Evolutionary conservation across 176 grass and related monocot genomes (phyloP), one percentile per base, ranked within the genome.

Genomic region (Puya raimondii): DNA sequence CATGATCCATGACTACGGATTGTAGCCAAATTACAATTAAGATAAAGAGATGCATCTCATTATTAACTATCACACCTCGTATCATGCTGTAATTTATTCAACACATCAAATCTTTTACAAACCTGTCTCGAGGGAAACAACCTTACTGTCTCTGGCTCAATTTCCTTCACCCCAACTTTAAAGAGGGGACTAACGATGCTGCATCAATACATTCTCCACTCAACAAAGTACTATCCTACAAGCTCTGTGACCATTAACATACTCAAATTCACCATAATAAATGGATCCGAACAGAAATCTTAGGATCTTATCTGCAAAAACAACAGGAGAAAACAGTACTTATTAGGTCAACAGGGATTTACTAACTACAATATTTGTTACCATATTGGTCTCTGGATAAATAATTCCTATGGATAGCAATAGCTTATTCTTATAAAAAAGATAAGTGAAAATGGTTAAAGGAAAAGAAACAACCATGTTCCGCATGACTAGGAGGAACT

Each of bases 41-140:
- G 33, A 6, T 42, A 42, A 42, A 42, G 33, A 42, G 33, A 42
- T 42, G 33, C 33, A 42, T 42, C 33, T 42, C 33, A 42, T 26
- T 26, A 26, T 26, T 26, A 26, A 26, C 1, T 26, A 26, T 26
- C 25, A 26, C 2, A 26, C 25, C 25, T 26, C 25, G 0, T 26
- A 26, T 42, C 33, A 42, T 42, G 33, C 33, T 8, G 33, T 42
- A 42, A 42, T 42, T 42, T 42, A 42, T 42, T 42, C 33, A 42
- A 42, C 33, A 42, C 33, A 1, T 42, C 33, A 42, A 42, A 42
- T 42, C 33, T 42, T 42, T 42, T 42, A 49, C 65, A 11, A 21
- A 67, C 65, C 65, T 67, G 65, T n/a, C 65, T 13, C 11, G 65
- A 67, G n/a, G 65, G 65, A 47, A 67, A 33, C 65, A 67, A 47